Conservation (phyloP, 345 rosid species). For the Gossypium rotundifolium region DNA sequence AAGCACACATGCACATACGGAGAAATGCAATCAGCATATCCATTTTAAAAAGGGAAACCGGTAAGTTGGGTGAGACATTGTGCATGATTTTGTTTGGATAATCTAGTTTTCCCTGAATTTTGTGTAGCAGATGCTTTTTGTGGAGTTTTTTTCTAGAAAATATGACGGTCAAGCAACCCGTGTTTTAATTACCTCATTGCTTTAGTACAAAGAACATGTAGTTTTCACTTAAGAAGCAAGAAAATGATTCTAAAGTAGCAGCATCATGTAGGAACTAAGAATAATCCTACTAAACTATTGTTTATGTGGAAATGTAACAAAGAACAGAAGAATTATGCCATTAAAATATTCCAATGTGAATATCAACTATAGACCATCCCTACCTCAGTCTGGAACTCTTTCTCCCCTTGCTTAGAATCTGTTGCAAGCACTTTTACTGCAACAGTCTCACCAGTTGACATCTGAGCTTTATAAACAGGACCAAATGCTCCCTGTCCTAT, state of each 20-base stretch:
- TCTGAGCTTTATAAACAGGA: slow-evolving; percentile 95
- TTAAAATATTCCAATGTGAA: not conserved
- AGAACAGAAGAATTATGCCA: not conserved
- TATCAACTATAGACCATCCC: slow-evolving; percentile 5
- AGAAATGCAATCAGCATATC: not conserved
- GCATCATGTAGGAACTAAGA: not conserved
- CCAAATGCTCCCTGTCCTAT: slow-evolving; percentile 99
- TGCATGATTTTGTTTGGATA: not conserved
- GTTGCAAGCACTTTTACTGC: slow-evolving; percentile 96
- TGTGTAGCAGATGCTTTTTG: not conserved
- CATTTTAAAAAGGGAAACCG: not conserved
- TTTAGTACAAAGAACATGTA: not conserved
- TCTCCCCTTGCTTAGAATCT: slow-evolving; percentile 98
- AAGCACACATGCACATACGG: not conserved
- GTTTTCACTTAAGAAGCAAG: not conserved
- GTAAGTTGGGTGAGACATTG: not conserved
- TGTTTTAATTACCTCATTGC: not conserved
- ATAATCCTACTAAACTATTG: not conserved
- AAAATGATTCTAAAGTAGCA: not conserved
- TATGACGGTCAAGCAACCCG: not conserved
- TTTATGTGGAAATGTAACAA: not conserved
- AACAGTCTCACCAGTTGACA: slow-evolving; percentile 83
- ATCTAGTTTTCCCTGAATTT: not conserved
- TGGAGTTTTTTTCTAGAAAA: not conserved
- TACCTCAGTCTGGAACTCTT: slow-evolving; percentile 97